Conservation (phyloP, 495 filamentous ascomycete genomes). For the Chlorociboria aeruginascens region DNA sequence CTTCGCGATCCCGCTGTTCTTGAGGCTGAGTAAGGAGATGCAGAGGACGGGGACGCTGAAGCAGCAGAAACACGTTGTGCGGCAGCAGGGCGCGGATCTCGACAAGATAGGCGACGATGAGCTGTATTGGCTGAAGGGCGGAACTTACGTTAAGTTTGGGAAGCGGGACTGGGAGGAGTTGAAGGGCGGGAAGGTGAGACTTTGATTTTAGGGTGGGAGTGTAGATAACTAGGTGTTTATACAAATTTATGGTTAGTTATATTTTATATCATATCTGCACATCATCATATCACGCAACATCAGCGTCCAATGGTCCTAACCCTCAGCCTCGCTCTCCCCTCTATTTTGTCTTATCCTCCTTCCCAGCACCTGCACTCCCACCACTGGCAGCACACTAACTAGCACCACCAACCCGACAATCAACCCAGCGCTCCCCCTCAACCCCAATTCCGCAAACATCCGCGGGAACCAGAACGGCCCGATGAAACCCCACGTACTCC, state of each 20-base stretch:
- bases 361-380: conserved; percentile 12
- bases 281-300: no score
- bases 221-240: no score
- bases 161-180: conserved; percentile 56
- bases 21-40: conserved; percentile 49
- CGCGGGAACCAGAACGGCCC: conserved; percentile 28
- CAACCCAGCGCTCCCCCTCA: conserved; percentile 29
- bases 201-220: conserved; percentile 28
- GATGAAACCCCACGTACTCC: conserved; percentile 43
- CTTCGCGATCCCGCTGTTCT: conserved; percentile 69
- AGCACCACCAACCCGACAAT: conserved; percentile 28
- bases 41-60: conserved; percentile 77
- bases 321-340: neutral
- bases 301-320: no score
- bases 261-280: no score
- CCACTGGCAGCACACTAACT: conserved; percentile 30
- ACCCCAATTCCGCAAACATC: conserved; percentile 34
- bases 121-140: conserved; percentile 57
- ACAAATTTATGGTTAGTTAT: no score
- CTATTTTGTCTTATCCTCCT: neutral
- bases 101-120: conserved; percentile 41
- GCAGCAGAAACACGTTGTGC: conserved; percentile 63
- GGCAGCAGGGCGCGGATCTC: conserved; percentile 65
- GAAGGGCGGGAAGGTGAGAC: conserved; percentile 53
- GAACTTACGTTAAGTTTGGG: conserved; percentile 56